A percentile compares a stretch with the other conserved stretches of the same genome.
Evolutionary conservation across 2,329 filamentous ascomycete genomes (phyloP).

Genomic region (Rutstroemia sp.): DNA sequence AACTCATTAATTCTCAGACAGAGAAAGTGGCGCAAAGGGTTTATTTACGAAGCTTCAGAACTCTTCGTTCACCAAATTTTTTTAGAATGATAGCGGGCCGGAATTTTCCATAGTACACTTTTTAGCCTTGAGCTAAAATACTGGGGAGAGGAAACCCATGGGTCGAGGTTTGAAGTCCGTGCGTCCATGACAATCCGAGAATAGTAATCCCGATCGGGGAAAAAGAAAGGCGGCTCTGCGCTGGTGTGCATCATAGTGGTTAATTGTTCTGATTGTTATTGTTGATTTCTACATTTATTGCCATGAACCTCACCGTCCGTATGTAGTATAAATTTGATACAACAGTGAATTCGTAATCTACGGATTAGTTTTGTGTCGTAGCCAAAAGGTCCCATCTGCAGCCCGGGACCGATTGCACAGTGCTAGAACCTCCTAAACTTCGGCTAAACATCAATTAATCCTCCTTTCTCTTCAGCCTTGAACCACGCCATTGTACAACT

Average conservation of each 20-base stretch:
- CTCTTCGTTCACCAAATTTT: not conserved
- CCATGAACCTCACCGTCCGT: too few relatives aligned
- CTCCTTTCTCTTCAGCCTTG: conserved; percentile 6
- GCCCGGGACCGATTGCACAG: too few relatives aligned
- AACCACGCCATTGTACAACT: not conserved
- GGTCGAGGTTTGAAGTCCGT: not conserved
- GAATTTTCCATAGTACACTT: conserved; percentile 1
- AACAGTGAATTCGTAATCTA: too few relatives aligned
- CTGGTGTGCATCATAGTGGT: too few relatives aligned
- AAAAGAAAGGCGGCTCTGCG: too few relatives aligned
- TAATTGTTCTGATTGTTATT: too few relatives aligned
- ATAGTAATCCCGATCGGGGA: not conserved
- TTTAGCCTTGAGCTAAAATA: conserved; percentile 7
- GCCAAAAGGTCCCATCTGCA: too few relatives aligned
- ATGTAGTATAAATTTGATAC: too few relatives aligned
- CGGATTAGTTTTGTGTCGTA: too few relatives aligned
- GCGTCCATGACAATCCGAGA: not conserved
- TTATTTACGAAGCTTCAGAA: not conserved
- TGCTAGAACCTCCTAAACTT: not conserved
- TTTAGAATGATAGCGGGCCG: not conserved
- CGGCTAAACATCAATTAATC: conserved; percentile 9
- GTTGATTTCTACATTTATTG: too few relatives aligned
- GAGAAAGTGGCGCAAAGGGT: not conserved
- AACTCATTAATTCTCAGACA: not conserved
- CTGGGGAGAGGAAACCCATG: not conserved